A percentile compares a stretch with the other conserved stretches of the same genome.
Conservation (phyloP, 805 yeast genomes). For the Metschnikowia borealis region DNA sequence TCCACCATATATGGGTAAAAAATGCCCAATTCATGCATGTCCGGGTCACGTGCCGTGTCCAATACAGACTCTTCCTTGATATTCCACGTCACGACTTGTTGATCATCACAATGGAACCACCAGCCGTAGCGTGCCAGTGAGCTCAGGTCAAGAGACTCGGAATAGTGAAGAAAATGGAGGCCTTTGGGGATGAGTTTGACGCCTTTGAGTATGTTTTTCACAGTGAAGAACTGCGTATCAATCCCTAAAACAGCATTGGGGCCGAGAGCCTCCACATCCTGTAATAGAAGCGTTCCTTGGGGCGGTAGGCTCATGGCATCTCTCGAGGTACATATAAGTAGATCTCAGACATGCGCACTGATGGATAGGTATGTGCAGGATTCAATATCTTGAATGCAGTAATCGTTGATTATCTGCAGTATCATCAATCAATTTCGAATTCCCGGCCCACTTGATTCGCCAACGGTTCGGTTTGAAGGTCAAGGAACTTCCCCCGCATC, state of each 20-base stretch:
- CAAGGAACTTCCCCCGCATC: constrained; percentile 24
- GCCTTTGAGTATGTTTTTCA: constrained; percentile 42
- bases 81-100: constrained; percentile 20
- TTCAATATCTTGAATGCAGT: background rate
- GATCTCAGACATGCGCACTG: background rate
- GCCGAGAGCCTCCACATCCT: constrained; percentile 14
- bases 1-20: constrained; percentile 33
- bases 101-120: constrained; percentile 39
- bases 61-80: background rate
- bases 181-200: constrained; percentile 51
- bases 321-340: background rate
- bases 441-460: constrained; percentile 13
- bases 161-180: constrained; percentile 52
- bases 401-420: background rate
- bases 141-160: constrained; percentile 13
- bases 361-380: background rate
- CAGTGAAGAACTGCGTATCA: constrained; percentile 46
- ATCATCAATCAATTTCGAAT: constrained; percentile 21
- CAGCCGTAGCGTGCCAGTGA: constrained; percentile 30
- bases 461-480: constrained; percentile 6
- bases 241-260: constrained; percentile 35
- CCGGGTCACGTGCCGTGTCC: constrained; percentile 14
- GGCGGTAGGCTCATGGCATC: constrained; percentile 17
- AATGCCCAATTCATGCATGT: constrained; percentile 24
- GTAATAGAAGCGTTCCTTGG: constrained; percentile 21